Conservation (phyloP, 2,329 filamentous ascomycete species). For the Trichoderma guizhouense region DNA sequence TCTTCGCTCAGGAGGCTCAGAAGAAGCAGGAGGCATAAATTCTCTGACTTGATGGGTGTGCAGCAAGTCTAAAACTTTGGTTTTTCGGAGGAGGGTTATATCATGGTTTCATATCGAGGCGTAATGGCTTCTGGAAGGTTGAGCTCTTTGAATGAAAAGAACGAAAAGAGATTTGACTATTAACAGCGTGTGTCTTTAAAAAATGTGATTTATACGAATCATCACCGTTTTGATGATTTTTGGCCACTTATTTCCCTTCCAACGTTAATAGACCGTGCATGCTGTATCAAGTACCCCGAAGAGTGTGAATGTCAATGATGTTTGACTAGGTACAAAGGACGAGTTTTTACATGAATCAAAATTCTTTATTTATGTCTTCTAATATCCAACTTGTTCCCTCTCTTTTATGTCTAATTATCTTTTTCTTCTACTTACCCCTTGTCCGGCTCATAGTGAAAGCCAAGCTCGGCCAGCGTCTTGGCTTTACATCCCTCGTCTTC, state of each 20-base stretch:
- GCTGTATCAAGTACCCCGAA: background rate
- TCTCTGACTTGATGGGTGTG: conserved; percentile 38
- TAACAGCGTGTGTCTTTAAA: conserved; percentile 17
- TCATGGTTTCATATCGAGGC: conserved; percentile 38
- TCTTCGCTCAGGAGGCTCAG: conserved; percentile 69
- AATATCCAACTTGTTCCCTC: background rate
- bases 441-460: conserved; percentile 54
- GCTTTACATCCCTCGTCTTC: conserved; percentile 62
- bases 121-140: conserved; percentile 38
- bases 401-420: background rate
- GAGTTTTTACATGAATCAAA: background rate
- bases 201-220: conserved; percentile 15
- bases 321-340: background rate
- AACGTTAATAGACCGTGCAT: background rate
- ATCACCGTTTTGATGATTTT: conserved; percentile 3
- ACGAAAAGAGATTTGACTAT: conserved; percentile 31
- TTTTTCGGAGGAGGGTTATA: conserved; percentile 26
- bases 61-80: conserved; percentile 31
- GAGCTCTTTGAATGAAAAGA: conserved; percentile 33
- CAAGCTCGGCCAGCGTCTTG: conserved; percentile 67
- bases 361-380: background rate
- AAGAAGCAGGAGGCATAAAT: conserved; percentile 41
- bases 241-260: background rate
- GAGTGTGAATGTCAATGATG: background rate
- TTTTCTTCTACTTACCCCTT: background rate